phyloP scores from a whole-genome alignment of 306 rosid genomes.

The Castanea sativa region DNA sequence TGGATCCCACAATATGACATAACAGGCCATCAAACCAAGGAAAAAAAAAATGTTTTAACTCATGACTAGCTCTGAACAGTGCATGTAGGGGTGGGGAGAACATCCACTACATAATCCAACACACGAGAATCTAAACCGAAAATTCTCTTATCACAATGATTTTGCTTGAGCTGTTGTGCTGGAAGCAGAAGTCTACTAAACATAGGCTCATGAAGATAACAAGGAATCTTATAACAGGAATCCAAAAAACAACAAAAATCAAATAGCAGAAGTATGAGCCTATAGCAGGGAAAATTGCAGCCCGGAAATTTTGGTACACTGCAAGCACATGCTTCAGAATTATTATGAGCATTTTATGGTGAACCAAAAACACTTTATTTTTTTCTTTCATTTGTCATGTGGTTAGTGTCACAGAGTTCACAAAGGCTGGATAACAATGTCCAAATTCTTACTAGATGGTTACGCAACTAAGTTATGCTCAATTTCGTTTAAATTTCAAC shows the following conservation, averaged over 20 bases:
- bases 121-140: too few relatives aligned
- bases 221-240: neutral
- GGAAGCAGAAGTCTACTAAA: neutral
- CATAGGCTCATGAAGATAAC: neutral
- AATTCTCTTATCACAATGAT: too few relatives aligned
- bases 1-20: neutral
- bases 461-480: neutral
- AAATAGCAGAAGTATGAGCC: neutral
- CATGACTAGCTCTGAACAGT: neutral
- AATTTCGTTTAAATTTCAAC: neutral
- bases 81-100: neutral
- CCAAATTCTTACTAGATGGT: neutral
- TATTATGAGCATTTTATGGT: too few relatives aligned
- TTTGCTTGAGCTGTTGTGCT: neutral
- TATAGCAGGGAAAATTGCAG: neutral
- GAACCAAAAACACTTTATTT: too few relatives aligned
- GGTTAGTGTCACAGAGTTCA: too few relatives aligned
- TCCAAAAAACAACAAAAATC: neutral
- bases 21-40: neutral
- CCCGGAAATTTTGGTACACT: neutral
- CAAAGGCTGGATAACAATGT: too few relatives aligned
- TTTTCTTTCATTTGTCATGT: too few relatives aligned
- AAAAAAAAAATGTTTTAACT: too few relatives aligned
- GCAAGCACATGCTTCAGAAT: neutral
- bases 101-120: too few relatives aligned